Conservation (phyloP, 495 filamentous ascomycete species). For the Penicillium coffeae region DNA sequence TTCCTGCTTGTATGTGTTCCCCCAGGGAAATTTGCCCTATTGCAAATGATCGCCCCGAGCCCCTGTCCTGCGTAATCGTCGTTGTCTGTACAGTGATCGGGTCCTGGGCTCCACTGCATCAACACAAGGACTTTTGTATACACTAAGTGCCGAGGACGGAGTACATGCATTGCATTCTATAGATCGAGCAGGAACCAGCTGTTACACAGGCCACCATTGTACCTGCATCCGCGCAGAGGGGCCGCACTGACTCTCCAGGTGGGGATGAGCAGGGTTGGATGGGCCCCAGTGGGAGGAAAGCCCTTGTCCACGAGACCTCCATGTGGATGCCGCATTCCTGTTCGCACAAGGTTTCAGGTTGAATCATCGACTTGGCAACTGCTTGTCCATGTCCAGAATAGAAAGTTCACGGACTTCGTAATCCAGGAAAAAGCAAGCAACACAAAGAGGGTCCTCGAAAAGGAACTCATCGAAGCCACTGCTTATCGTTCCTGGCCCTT, state of each 20-base stretch:
- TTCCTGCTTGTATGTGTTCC: background rate
- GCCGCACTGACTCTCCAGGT: constrained; percentile 17
- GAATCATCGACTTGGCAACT: constrained; percentile 1
- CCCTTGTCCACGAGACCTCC: constrained; percentile 26
- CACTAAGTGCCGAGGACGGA: no score
- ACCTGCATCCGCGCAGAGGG: constrained; percentile 18
- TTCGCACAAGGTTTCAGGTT: constrained; percentile 14
- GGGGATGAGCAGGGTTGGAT: constrained; percentile 2
- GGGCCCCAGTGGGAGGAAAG: background rate
- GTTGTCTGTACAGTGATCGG: no score
- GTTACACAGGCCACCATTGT: constrained; percentile 2
- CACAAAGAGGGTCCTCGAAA: background rate
- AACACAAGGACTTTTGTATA: no score
- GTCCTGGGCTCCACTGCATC: no score
- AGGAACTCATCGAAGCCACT: background rate
- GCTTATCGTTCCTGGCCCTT: constrained; percentile 2
- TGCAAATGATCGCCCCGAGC: background rate
- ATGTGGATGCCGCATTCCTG: constrained; percentile 17
- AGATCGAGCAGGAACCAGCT: background rate
- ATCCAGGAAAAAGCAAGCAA: background rate
- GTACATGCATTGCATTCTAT: no score
- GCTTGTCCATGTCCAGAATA: background rate
- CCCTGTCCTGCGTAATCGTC: background rate
- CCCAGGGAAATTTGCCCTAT: background rate
- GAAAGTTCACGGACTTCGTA: background rate